A percentile compares a stretch with the other conserved stretches of the same genome.
Conservation (phyloP, 2,329 filamentous ascomycete genomes). For the Claviceps monticola region DNA sequence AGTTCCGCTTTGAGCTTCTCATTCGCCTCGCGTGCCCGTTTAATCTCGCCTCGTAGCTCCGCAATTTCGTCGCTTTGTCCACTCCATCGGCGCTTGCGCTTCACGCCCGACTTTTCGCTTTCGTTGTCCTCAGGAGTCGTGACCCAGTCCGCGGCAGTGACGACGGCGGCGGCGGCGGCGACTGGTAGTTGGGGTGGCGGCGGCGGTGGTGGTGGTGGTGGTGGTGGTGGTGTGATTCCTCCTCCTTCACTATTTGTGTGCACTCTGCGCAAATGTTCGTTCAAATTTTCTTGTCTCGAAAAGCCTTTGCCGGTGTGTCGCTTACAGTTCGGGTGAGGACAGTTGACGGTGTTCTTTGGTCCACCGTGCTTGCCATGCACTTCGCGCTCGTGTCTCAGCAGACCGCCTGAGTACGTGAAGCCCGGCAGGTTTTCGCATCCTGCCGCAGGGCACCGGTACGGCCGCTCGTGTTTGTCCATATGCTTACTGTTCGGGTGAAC, state of each 20-base stretch:
- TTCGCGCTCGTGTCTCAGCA: constrained; percentile 81
- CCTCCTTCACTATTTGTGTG: constrained; percentile 42
- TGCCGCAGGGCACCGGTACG: constrained; percentile 72
- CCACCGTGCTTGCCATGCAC: constrained; percentile 85
- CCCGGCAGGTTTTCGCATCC: constrained; percentile 84
- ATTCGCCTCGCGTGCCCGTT: constrained; percentile 52
- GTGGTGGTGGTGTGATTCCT: constrained; percentile 16
- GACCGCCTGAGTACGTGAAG: constrained; percentile 87
- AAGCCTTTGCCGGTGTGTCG: constrained; percentile 80
- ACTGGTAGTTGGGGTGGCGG: constrained; percentile 6
- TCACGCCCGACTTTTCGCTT: constrained; percentile 29
- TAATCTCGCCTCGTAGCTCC: constrained; percentile 50
- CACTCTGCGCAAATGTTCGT: constrained; percentile 84
- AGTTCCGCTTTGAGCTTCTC: constrained; percentile 40
- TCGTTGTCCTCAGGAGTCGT: constrained; percentile 33
- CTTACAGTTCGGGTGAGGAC: constrained; percentile 77
- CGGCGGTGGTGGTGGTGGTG: not conserved
- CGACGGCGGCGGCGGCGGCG: not conserved
- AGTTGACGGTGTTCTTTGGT: constrained; percentile 76
- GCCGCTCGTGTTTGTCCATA: constrained; percentile 95
- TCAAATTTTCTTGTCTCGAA: constrained; percentile 83
- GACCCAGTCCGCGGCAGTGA: constrained; percentile 15
- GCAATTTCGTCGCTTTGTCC: constrained; percentile 31
- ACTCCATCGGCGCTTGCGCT: constrained; percentile 31
- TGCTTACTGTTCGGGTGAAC: constrained; percentile 60